phyloP scores from a whole-genome alignment of 2,329 filamentous ascomycete species.

The Tolypocladium guangdongense region DNA sequence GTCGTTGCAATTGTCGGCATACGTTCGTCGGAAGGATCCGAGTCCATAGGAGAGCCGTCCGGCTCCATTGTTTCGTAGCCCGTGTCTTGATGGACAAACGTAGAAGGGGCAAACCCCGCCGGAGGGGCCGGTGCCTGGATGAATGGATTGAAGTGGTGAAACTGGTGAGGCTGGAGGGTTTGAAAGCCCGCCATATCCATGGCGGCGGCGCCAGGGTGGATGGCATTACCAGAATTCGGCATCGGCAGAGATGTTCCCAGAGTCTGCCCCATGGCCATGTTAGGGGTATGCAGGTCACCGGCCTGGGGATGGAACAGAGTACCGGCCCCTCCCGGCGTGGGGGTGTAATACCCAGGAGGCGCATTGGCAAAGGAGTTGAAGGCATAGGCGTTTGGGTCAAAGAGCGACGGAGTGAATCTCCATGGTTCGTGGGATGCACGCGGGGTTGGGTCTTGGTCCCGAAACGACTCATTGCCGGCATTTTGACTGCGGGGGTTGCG shows the following conservation, averaged over 20 bases:
- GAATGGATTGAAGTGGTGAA: conserved; percentile 62
- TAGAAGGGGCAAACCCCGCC: conserved; percentile 60
- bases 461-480: conserved; percentile 26
- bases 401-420: conserved; percentile 78
- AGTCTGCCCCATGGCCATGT: conserved; percentile 61
- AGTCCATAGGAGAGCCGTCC: conserved; percentile 57
- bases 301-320: conserved; percentile 74
- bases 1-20: conserved; percentile 47
- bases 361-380: conserved; percentile 74
- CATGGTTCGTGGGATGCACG: conserved; percentile 70
- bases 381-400: conserved; percentile 75
- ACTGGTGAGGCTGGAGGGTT: conserved; percentile 46
- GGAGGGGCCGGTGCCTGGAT: conserved; percentile 46
- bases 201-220: conserved; percentile 48
- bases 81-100: conserved; percentile 71
- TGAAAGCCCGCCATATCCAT: conserved; percentile 62
- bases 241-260: conserved; percentile 74
- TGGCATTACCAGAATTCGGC: conserved; percentile 53
- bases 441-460: conserved; percentile 73
- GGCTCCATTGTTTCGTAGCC: conserved; percentile 72
- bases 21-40: conserved; percentile 37
- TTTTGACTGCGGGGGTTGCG: conserved; percentile 9
- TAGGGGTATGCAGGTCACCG: conserved; percentile 78
- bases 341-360: conserved; percentile 75
- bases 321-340: conserved; percentile 71